phyloP scores from a whole-genome alignment of 805 yeast species.

The Yamadazyma nakazawae region DNA sequence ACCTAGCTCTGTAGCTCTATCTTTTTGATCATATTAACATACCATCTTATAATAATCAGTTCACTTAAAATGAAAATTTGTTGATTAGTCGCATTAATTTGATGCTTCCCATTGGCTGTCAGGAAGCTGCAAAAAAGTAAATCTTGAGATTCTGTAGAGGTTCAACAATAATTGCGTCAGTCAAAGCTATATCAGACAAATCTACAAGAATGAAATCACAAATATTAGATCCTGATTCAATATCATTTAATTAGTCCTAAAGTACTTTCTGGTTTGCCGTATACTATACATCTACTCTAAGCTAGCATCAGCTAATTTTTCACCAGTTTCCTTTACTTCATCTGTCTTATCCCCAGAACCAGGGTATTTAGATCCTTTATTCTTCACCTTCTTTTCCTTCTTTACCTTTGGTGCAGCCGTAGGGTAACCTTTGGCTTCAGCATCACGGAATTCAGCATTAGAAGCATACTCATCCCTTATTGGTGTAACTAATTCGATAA shows the following conservation, averaged over 20 bases:
- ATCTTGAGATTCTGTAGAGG: too few species aligned
- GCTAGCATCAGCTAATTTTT: constrained; percentile 38
- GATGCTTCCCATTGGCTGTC: constrained; percentile 8
- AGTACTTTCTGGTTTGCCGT: background rate
- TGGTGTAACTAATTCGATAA: constrained; percentile 79
- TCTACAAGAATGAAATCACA: background rate
- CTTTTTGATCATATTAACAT: background rate
- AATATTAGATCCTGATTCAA: background rate
- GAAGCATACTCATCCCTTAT: constrained; percentile 65
- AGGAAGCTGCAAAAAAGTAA: background rate
- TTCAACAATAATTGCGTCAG: too few species aligned
- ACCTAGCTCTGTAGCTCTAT: too few species aligned
- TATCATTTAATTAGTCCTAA: background rate
- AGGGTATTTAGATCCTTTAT: constrained; percentile 89
- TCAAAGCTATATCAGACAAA: too few species aligned
- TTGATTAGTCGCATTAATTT: constrained; percentile 17
- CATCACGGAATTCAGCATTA: constrained; percentile 70
- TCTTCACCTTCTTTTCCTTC: constrained; percentile 74
- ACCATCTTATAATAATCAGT: constrained; percentile 6
- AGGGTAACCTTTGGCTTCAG: constrained; percentile 81
- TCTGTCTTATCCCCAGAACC: constrained; percentile 39
- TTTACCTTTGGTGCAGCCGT: constrained; percentile 57
- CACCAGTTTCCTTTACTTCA: constrained; percentile 28
- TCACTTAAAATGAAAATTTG: constrained; percentile 6
- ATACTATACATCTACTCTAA: constrained; percentile 20